Conservation (phyloP, 1,284 basidiomycete genomes). For the Ceratobasidium sp. region DNA sequence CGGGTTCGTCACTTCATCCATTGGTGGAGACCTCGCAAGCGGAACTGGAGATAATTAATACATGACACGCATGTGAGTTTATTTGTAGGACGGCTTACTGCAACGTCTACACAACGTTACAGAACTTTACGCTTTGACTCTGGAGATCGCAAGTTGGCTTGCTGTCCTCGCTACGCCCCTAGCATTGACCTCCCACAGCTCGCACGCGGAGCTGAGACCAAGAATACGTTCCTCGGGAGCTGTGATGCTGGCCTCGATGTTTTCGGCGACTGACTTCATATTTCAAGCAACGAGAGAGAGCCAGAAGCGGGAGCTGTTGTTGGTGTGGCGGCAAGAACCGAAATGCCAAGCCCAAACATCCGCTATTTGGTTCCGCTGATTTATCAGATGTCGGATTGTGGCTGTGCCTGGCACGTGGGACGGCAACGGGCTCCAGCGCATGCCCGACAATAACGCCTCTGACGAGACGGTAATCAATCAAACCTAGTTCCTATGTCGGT, state of each 20-base stretch:
- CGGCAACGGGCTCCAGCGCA: no score
- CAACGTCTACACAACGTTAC: constrained; percentile 96
- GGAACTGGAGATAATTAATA: constrained; percentile 64
- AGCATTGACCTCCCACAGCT: constrained; percentile 93
- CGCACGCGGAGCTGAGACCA: constrained; percentile 82
- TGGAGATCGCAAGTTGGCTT: constrained; percentile 98
- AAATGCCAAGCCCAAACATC: no score
- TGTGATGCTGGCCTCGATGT: constrained; percentile 39
- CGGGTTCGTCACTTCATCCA: constrained; percentile 81
- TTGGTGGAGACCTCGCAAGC: constrained; percentile 93
- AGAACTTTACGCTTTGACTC: constrained; percentile 98
- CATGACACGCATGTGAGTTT: no score
- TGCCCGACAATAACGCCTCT: no score
- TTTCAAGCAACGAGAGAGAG: background rate
- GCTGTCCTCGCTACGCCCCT: constrained; percentile 98
- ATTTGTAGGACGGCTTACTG: no score
- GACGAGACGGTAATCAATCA: no score
- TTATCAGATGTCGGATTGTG: no score
- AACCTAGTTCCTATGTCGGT: no score
- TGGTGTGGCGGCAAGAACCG: no score
- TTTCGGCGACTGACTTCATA: constrained; percentile 4
- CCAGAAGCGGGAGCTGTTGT: background rate
- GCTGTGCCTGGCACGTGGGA: no score
- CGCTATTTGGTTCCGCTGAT: no score
- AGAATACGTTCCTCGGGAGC: constrained; percentile 47